These are phyloP conservation scores for Ilex paraguariensis DNA, from an alignment of 305 asterid species.

Conservation along the genomic window DNA sequence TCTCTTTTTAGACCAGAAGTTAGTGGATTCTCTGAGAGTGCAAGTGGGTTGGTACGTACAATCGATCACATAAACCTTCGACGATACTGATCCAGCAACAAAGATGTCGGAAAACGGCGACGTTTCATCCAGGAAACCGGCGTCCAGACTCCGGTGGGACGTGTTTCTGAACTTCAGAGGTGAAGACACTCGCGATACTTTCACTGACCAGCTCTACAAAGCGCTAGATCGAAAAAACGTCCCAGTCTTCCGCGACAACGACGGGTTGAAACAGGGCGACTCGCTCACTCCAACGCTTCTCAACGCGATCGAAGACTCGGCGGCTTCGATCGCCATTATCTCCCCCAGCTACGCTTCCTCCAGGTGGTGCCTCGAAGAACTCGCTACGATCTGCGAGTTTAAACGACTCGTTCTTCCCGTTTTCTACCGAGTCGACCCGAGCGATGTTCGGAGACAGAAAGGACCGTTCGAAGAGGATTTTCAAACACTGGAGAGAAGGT, in stretches of 20 bases:
- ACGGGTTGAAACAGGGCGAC: conserved; percentile 17
- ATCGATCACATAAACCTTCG: no score
- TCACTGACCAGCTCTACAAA: conserved; percentile 15
- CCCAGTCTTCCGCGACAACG: conserved; percentile 20
- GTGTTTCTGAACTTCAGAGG: conserved; percentile 29
- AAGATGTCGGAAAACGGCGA: background rate
- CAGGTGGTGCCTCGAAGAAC: conserved; percentile 29
- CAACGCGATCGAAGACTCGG: conserved; percentile 29
- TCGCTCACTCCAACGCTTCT: conserved; percentile 14
- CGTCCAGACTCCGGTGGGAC: conserved; percentile 19
- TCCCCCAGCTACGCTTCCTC: conserved; percentile 23
- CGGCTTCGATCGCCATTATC: conserved; percentile 23
- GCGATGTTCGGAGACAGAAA: conserved; percentile 24
- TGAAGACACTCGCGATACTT: conserved; percentile 18
- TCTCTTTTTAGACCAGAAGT: no score
- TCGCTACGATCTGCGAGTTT: conserved; percentile 16
- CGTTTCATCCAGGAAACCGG: background rate
- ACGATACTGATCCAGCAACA: background rate
- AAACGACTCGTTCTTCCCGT: conserved; percentile 23
- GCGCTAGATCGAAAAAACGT: conserved; percentile 11
- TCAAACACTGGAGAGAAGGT: background rate
- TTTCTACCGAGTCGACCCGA: conserved; percentile 22
- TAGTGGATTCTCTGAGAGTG: no score
- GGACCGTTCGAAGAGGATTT: conserved; percentile 19
- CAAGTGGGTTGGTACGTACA: no score